A percentile compares a stretch with the other conserved stretches of the same genome.
phyloP scores from a whole-genome alignment of 164 flowering plant species.

The Umbellularia californica region DNA sequence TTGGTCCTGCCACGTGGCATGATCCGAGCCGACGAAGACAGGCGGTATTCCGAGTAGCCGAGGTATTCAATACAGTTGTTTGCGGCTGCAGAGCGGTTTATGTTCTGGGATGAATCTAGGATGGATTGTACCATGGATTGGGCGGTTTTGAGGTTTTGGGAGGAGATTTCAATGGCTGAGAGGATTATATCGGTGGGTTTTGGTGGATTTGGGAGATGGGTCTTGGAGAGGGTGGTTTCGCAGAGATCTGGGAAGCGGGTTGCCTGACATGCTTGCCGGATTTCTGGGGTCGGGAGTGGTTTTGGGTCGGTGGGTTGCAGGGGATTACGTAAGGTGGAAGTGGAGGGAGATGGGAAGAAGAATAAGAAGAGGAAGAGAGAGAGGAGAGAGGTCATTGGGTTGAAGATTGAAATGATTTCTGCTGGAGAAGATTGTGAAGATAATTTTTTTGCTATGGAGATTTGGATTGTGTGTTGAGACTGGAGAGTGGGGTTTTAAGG shows the following conservation, averaged over 20 bases:
- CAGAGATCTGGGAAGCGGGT: conserved; percentile 58
- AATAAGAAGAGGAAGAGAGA: conserved; percentile 14
- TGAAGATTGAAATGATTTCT: conserved; percentile 10
- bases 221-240: conserved; percentile 24
- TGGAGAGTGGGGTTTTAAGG: too few species aligned
- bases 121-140: conserved; percentile 41
- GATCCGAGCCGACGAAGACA: conserved; percentile 19
- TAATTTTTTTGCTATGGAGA: too few species aligned
- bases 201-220: conserved; percentile 29
- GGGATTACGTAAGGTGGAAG: background rate
- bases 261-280: conserved; percentile 62
- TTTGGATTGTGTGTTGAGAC: too few species aligned
- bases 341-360: conserved; percentile 3
- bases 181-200: conserved; percentile 41
- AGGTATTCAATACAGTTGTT: conserved; percentile 51
- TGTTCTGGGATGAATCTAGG: conserved; percentile 33
- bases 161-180: conserved; percentile 40
- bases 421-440: background rate
- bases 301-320: background rate
- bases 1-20: conserved; percentile 38
- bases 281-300: background rate
- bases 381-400: conserved; percentile 36
- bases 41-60: conserved; percentile 35
- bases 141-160: conserved; percentile 48
- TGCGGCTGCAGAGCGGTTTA: conserved; percentile 58